phyloP scores from a whole-genome alignment of 2,329 filamentous ascomycete genomes.

The Aspergillus ustus region DNA sequence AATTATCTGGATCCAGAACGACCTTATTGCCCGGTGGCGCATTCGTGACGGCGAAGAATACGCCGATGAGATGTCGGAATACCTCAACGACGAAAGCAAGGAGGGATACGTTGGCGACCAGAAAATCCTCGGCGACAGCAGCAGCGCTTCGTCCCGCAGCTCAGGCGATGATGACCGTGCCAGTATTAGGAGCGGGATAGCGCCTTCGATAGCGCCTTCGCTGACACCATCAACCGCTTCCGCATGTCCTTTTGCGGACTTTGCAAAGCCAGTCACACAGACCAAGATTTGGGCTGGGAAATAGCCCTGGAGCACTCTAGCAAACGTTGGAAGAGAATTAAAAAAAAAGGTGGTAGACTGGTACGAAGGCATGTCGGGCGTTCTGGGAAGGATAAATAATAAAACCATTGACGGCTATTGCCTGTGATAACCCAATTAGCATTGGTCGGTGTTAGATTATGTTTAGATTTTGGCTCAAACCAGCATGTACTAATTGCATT shows the following conservation, averaged over 20 bases:
- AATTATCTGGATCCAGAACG: constrained; percentile 87
- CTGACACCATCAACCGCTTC: constrained; percentile 24
- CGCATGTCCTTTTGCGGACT: constrained; percentile 37
- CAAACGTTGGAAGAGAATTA: background rate
- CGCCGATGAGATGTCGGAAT: constrained; percentile 47
- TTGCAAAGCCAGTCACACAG: constrained; percentile 29
- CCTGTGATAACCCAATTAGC: background rate
- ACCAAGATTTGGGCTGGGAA: constrained; percentile 38
- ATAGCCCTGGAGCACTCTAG: background rate
- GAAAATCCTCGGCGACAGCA: constrained; percentile 52
- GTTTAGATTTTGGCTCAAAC: background rate
- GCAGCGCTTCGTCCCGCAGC: constrained; percentile 23
- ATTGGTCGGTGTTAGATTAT: constrained; percentile 20
- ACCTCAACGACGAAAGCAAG: constrained; percentile 53
- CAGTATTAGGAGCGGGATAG: constrained; percentile 31
- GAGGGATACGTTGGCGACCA: constrained; percentile 70
- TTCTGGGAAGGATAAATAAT: constrained; percentile 10
- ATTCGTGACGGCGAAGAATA: constrained; percentile 70
- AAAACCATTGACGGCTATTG: constrained; percentile 3
- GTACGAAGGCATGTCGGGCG: constrained; percentile 18
- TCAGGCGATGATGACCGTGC: constrained; percentile 37
- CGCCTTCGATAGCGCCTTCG: constrained; percentile 26
- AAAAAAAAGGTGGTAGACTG: background rate
- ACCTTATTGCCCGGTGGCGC: constrained; percentile 84
- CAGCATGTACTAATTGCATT: background rate